Percentiles rank a stretch among this genome's conserved stretches.
phyloP scores from a whole-genome alignment of 768 basidiomycete genomes.

The Lenzites betulinus region DNA sequence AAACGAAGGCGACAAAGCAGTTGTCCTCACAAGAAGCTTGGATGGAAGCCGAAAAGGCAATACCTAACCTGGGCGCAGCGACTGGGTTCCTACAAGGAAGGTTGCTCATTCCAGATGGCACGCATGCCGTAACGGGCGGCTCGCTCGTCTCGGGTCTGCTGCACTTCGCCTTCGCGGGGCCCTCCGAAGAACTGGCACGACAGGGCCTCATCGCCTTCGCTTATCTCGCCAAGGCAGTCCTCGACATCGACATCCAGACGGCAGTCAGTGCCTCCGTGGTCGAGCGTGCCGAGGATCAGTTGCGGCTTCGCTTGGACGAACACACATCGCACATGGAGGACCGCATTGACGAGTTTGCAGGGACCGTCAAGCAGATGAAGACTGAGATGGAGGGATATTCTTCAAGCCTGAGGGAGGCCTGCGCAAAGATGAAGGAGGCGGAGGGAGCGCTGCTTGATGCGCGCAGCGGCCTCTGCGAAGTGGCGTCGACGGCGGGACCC shows the following conservation, averaged over 20 bases:
- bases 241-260: not conserved
- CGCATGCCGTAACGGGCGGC: not conserved
- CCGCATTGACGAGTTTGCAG: not conserved
- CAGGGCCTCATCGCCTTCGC: not conserved
- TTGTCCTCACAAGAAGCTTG: not conserved
- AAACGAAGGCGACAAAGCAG: not conserved
- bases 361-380: not conserved
- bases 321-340: not conserved
- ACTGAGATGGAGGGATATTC: not conserved
- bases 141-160: not conserved
- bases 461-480: not conserved
- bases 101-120: not conserved
- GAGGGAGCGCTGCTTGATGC: not conserved
- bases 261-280: not conserved
- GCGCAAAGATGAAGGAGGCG: not conserved
- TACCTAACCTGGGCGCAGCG: not conserved
- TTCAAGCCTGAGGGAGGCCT: not conserved
- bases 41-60: not conserved
- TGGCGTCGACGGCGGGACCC: not conserved
- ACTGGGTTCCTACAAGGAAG: not conserved
- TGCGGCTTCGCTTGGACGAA: not conserved
- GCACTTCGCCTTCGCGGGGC: not conserved
- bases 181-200: not conserved
- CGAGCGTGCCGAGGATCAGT: not conserved
- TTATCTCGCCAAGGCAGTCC: not conserved